phyloP scores from a whole-genome alignment of 257 asterid genomes.

The Craterostigma plantagineum region DNA sequence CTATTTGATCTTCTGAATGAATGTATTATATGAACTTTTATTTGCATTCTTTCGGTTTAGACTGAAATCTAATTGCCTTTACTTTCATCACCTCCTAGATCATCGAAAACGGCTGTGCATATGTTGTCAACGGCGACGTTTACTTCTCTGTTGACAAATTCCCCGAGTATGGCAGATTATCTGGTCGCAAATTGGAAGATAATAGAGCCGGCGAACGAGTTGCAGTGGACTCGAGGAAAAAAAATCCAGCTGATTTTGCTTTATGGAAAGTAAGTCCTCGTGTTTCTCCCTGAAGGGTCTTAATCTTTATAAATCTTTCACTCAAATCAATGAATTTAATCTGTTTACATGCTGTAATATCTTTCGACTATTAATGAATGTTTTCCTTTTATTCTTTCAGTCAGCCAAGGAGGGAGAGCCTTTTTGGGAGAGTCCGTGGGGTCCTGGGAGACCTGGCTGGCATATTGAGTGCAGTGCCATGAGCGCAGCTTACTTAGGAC shows the following conservation, averaged over 20 bases:
- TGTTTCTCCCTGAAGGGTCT: too few relatives aligned
- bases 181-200: conserved; percentile 88
- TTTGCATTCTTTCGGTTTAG: not conserved
- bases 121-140: conserved; percentile 59
- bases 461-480: too few relatives aligned
- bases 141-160: conserved; percentile 85
- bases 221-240: conserved; percentile 81
- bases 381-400: too few relatives aligned
- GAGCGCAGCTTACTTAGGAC: too few relatives aligned
- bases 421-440: too few relatives aligned
- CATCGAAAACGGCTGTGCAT: conserved; percentile 67
- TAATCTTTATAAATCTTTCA: too few relatives aligned
- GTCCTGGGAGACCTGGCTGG: too few relatives aligned
- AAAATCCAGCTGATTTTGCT: conserved; percentile 94
- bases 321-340: too few relatives aligned
- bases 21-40: not conserved
- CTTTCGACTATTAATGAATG: too few relatives aligned
- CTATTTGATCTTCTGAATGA: not conserved
- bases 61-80: conserved; percentile 7
- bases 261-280: too few relatives aligned
- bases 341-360: too few relatives aligned
- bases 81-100: conserved; percentile 31
- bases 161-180: conserved; percentile 72
- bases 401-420: too few relatives aligned
- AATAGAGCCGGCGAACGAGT: conserved; percentile 94